Base-by-base conservation (phyloP, 805 yeast genomes). In the Saturnispora mendoncae region DNA sequence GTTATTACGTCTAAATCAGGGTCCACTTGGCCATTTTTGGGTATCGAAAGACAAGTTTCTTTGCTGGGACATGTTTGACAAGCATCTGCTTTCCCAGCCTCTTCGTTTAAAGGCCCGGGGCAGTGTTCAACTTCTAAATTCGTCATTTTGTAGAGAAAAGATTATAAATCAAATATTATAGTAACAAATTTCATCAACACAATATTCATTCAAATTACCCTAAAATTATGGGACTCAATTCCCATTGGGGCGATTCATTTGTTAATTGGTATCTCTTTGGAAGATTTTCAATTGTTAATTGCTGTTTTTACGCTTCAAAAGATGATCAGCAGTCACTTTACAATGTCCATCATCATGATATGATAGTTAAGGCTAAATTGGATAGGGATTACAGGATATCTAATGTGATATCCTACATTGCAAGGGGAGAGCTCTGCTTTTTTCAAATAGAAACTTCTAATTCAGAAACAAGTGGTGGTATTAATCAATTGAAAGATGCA, bases 31-130 rank as follows among this genome's bases (percentile, higher is more conserved):
- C 33, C 18, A 2, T 95, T 97, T 56, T 83, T 83, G 7, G 92
- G 92, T 10, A 87, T 67, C 3, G 94, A 75, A 39, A 86, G 81
- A 64, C 99, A 92, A 4, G 90, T 83, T 34, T 71, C 77, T 61
- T 92, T 87, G 62, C 92, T 92, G 13, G 97, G 94, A 65, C 99
- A 92, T 9, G 97, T 96, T 7, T 66, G 72, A 57, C 99, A 92
- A 10, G 97, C 95, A 55, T 85, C 95, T 3, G 85, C 88, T 52
- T 82, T 77, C 6, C 99, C 99, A 2, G 99, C 98, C 40, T 65
- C 62, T 51, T 87, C 97, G 2, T 94, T 81, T 56, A 90, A 96
- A 2, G 97, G 95, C 1, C 98, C 99, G 0, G 98, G 98, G 65
- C 99, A 92, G 61, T 92, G 97, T 56, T 87, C 97, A 2, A 30